Evolutionary conservation across 1,284 basidiomycete genomes (phyloP), one percentile per base, ranked within the genome.

Genomic region (Sporisorium scitamineum): DNA sequence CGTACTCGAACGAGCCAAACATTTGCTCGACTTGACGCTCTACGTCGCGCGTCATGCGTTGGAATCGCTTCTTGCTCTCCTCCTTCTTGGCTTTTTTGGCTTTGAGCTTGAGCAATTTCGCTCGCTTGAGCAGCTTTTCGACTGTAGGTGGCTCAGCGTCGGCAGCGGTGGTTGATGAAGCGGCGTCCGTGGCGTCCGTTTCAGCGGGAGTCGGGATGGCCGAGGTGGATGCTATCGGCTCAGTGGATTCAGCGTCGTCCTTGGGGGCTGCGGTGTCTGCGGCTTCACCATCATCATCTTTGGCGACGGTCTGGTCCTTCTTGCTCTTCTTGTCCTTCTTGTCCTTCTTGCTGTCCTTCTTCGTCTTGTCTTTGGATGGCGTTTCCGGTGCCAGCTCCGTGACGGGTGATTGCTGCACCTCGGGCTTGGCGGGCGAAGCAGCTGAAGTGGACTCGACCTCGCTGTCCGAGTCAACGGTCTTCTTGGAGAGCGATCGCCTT

Each of bases 71-170:
- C 54, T 54, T 61, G 50, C 62, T 69, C 61, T 76, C 74, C 50
- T 80, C 76, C 66, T 67, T 74, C 70, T 79, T 76, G 66, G 80
- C 81, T 74, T 76, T 81, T 61, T 74, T 82, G 44, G 76, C 77
- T 31, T 85, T 82, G 44, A 79, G 81, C 31, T 80, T 80, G 48
- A 85, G 72, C 47, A 85, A 70, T 62, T 85, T 85, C 24, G 78
- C 75, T 3, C 82, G 74, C 60, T 83, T 83, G 42, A 84, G 70
- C 16, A 84, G 67, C 51, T 71, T 66, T 22, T 79, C 69, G 5
- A 72, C 64, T 20, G 76, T 72, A 5, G 63, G 61, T 8, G 72
- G 72, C 45, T 70, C 61, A 8, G 64, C 57, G n/a, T 60, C 45
- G 4, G 50, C 58, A n/a, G 53, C 10, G 2, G 41, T 7, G 11